These are phyloP conservation scores for Amphibolis antarctica DNA, from an alignment of 106 monocot genomes.

Conservation along the genomic window DNA sequence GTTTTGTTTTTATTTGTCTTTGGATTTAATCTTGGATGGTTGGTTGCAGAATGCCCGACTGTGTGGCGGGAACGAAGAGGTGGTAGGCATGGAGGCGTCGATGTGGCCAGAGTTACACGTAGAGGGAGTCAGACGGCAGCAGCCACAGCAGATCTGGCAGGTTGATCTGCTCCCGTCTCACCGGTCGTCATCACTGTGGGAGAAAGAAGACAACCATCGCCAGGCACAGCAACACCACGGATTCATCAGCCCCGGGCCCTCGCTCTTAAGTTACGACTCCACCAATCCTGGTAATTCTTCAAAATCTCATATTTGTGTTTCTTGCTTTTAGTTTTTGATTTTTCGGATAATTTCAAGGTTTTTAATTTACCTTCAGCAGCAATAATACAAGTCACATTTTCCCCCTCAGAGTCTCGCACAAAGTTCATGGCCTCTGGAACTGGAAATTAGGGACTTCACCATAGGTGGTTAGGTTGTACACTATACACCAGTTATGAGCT, in stretches of 20 bases:
- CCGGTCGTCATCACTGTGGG: conserved; percentile 9
- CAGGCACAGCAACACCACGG: conserved; percentile 5
- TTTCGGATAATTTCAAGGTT: too few species aligned
- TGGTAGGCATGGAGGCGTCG: neutral
- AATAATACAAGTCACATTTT: neutral
- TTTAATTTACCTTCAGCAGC: too few species aligned
- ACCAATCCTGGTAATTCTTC: conserved; percentile 3
- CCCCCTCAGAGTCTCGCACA: neutral
- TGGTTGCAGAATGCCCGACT: neutral
- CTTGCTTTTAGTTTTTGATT: neutral
- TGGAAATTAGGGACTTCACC: neutral
- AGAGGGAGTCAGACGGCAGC: neutral
- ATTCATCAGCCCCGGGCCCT: conserved; percentile 6
- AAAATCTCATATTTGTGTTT: neutral
- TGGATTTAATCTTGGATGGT: too few species aligned
- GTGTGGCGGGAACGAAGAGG: neutral
- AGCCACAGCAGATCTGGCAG: neutral
- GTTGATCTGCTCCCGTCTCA: conserved; percentile 2
- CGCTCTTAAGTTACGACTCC: conserved; percentile 1
- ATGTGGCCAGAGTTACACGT: neutral
- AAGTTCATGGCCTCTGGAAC: too few species aligned
- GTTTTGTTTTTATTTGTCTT: too few species aligned
- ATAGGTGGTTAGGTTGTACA: neutral
- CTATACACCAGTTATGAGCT: neutral
- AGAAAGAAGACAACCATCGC: conserved; percentile 1